Base-by-base conservation (phyloP, 495 filamentous ascomycete species). In the Ascobolus immersus region DNA sequence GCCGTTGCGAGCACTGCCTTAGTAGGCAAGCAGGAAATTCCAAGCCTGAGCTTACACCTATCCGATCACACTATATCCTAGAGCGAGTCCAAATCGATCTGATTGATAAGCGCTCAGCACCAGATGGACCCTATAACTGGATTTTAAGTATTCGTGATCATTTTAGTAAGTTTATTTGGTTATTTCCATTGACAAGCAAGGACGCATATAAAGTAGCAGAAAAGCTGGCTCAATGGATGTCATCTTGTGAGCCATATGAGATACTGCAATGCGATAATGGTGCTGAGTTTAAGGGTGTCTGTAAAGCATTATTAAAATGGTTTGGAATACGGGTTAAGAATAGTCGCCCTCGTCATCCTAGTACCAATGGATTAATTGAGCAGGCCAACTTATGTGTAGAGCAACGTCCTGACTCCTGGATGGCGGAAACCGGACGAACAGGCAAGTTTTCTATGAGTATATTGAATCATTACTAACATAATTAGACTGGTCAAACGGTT, bases 241-340 rank as follows among this genome's bases (percentile, higher is more conserved):
- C 7, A 4, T 19, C 17, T 12, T 36, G 33, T 15, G 35, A 30
- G 1, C 39, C 35, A 26, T 21, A 28, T n/a, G n/a, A 40, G 10
- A 38, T 38, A 29, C 23, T 44, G 13, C 32, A 44, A 28, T 40
- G 25, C 13, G 37, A 46, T 36, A 46, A 46, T 35, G 27, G 34
- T 7, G 5, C 2, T 1, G 35, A 43, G 25, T 43, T 45, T 19
- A 44, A 44, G 33, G 35, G 39, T n/a, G n/a, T n/a, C 5, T 13
- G 12, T 9, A 6, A 10, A 35, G 7, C 21, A 19, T 10, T 33
- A 19, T 10, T 33, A 19, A 5, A 18, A 13, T 4, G 11, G 5
- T 20, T 11, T 21, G 11, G 22, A 7, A 35, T 39, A 12, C 17
- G 21, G 23, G 19, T 39, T 2, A 31, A 35, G 8, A 15, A 35